A percentile compares a stretch with the other conserved stretches of the same genome.
These are phyloP conservation scores for Effrenium voratum DNA, from an alignment of 73 alveolate species.

Conservation along the genomic window DNA sequence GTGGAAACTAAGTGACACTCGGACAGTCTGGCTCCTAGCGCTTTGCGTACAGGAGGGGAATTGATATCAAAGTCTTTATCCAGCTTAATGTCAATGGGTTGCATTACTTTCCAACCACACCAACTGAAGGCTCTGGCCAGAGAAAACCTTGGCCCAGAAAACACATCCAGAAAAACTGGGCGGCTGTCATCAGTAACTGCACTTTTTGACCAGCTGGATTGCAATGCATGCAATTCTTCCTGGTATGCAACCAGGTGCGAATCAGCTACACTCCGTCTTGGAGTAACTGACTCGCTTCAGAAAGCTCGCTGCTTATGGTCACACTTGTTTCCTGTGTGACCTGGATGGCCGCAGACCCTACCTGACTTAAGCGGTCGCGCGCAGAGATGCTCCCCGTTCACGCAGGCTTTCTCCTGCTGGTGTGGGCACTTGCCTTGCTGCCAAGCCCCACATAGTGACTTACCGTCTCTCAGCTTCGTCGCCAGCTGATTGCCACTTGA, in stretches of 20 bases:
- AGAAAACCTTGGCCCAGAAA: not conserved
- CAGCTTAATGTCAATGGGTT: not conserved
- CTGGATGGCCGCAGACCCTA: not conserved
- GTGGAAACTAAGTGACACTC: not conserved
- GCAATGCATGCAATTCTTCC: not conserved
- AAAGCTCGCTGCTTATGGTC: not conserved
- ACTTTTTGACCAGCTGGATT: not conserved
- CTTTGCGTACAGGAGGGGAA: not conserved
- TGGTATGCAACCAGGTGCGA: not conserved
- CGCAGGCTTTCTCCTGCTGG: not conserved
- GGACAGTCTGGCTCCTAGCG: not conserved
- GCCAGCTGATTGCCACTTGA: too few species aligned
- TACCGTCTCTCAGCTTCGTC: too few species aligned
- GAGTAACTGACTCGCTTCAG: not conserved
- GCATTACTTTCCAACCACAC: slow-evolving; percentile 17
- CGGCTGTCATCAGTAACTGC: not conserved
- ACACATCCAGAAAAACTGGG: not conserved
- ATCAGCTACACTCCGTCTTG: not conserved
- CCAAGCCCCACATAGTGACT: not conserved
- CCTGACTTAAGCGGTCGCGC: not conserved
- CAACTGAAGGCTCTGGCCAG: not conserved
- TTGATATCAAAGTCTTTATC: not conserved
- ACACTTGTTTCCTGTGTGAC: not conserved
- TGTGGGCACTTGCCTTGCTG: not conserved
- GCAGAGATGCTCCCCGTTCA: not conserved